These are phyloP conservation scores for Sugiyamaella paludigena DNA, from an alignment of 1,139 yeast species.

Conservation along the genomic window DNA sequence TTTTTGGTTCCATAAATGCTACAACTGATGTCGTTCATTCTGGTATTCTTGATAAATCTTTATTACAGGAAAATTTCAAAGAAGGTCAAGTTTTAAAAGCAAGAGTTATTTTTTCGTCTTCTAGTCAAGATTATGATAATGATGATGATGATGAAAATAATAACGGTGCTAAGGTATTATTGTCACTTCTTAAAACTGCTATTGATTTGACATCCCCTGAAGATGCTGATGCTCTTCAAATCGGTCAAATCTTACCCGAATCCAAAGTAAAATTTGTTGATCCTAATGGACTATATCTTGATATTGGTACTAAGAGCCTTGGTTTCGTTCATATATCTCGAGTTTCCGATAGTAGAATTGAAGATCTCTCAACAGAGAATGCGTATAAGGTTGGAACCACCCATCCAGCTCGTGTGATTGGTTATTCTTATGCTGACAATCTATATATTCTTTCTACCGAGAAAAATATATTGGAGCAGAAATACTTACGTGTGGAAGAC, in stretches of 20 bases:
- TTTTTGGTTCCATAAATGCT: constrained; percentile 73
- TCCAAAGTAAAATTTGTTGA: constrained; percentile 54
- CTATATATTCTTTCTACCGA: constrained; percentile 66
- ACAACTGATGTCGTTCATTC: constrained; percentile 68
- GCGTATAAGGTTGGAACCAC: constrained; percentile 57
- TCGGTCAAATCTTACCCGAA: constrained; percentile 60
- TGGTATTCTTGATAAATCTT: constrained; percentile 47
- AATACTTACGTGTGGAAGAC: constrained; percentile 65
- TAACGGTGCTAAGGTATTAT: constrained; percentile 55
- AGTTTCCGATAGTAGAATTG: constrained; percentile 51
- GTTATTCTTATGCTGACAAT: constrained; percentile 65
- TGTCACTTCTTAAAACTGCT: constrained; percentile 64
- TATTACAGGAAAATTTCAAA: constrained; percentile 59
- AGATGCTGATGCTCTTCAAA: constrained; percentile 67
- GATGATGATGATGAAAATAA: constrained; percentile 51
- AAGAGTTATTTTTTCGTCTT: constrained; percentile 63
- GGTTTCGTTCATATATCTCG: constrained; percentile 59
- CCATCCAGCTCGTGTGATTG: constrained; percentile 75
- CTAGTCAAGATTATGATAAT: constrained; percentile 27
- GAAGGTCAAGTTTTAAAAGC: constrained; percentile 67
- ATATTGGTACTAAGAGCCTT: constrained; percentile 39
- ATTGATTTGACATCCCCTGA: constrained; percentile 32
- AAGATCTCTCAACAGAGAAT: constrained; percentile 40
- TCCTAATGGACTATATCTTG: constrained; percentile 39
- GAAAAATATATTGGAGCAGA: constrained; percentile 57